phyloP scores from a whole-genome alignment of 441 rosid species.

The Bruguiera hainesii region DNA sequence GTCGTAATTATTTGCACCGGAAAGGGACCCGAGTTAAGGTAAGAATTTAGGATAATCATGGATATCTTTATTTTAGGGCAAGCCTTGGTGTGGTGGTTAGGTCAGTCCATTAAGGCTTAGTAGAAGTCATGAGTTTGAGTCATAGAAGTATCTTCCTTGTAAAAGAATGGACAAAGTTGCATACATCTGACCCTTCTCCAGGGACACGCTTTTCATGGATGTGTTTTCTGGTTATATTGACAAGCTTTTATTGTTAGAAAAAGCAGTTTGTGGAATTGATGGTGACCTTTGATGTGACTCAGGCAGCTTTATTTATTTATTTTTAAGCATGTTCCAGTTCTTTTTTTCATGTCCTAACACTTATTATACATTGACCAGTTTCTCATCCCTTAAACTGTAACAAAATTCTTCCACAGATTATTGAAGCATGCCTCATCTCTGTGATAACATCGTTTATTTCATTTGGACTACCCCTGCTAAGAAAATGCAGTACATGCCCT shows the following conservation, averaged over 20 bases:
- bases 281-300: too few species aligned
- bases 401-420: slow-evolving; percentile 48
- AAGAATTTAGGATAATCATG: slow-evolving; percentile 10
- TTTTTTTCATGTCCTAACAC: background rate
- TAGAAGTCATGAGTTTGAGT: too few species aligned
- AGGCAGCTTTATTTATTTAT: background rate
- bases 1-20: slow-evolving; percentile 84
- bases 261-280: too few species aligned
- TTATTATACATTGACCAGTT: background rate
- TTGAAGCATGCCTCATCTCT: slow-evolving; percentile 96
- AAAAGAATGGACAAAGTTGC: too few species aligned
- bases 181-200: too few species aligned
- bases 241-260: too few species aligned
- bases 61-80: background rate
- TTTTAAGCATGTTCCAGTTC: slow-evolving; percentile 2
- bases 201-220: too few species aligned
- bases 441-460: slow-evolving; percentile 81
- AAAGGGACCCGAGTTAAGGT: slow-evolving; percentile 88
- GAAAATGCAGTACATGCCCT: slow-evolving; percentile 94
- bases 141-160: too few species aligned
- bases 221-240: too few species aligned
- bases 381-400: background rate
- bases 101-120: too few species aligned
- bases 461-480: slow-evolving; percentile 85
- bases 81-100: too few species aligned